A percentile compares a stretch with the other conserved stretches of the same genome.
Evolutionary conservation across 768 basidiomycete genomes (phyloP).

Genomic region (Trametes gibbosa): DNA sequence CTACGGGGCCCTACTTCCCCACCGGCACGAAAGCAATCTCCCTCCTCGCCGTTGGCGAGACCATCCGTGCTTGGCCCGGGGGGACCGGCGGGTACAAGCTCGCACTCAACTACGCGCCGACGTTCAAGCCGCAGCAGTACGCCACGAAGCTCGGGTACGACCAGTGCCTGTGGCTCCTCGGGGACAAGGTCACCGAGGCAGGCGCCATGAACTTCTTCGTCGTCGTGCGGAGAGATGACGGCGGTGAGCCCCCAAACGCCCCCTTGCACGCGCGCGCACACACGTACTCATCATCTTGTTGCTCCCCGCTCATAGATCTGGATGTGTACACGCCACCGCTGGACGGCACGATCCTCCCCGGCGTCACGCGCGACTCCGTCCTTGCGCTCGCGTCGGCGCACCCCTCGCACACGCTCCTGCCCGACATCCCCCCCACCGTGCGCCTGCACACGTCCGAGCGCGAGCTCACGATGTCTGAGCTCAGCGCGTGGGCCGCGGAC

Average conservation of each 20-base stretch:
- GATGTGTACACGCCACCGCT: constrained; percentile 89
- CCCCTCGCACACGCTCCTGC: constrained; percentile 32
- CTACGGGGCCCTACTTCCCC: constrained; percentile 52
- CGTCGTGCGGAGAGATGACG: constrained; percentile 44
- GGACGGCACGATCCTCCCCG: constrained; percentile 90
- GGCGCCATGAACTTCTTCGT: constrained; percentile 59
- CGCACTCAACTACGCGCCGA: constrained; percentile 40
- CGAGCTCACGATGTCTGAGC: constrained; percentile 42
- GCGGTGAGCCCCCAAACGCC: constrained; percentile 27
- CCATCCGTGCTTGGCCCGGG: constrained; percentile 53
- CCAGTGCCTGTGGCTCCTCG: constrained; percentile 56
- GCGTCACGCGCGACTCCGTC: constrained; percentile 86
- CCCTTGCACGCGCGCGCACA: neutral
- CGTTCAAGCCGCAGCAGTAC: constrained; percentile 44
- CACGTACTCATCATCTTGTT: neutral
- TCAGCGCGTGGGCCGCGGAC: constrained; percentile 43
- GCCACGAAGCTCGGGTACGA: constrained; percentile 50
- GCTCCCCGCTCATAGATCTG: constrained; percentile 40
- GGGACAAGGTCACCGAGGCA: constrained; percentile 39
- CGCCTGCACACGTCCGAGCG: constrained; percentile 42
- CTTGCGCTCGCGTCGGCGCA: constrained; percentile 70
- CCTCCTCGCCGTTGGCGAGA: constrained; percentile 45
- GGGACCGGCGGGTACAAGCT: constrained; percentile 59
- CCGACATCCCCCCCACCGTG: constrained; percentile 43
- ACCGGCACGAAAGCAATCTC: constrained; percentile 48